phyloP scores from a whole-genome alignment of 2,329 filamentous ascomycete species.

The Exophiala aquamarina region DNA sequence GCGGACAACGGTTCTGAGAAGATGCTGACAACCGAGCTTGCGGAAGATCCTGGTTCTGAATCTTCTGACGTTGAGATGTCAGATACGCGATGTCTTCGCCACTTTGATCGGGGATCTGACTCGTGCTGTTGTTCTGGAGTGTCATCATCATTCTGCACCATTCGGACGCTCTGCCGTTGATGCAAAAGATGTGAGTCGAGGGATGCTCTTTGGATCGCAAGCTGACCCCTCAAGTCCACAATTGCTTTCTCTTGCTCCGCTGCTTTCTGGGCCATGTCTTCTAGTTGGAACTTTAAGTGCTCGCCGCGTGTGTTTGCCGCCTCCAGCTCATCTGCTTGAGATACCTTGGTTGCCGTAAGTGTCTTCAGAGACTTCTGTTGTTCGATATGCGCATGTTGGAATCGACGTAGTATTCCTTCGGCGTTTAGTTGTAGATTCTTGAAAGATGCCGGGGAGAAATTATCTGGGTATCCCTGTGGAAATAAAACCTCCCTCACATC shows the following conservation, averaged over 20 bases:
- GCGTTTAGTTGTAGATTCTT: conserved; percentile 58
- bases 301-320: conserved; percentile 58
- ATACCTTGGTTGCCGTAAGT: conserved; percentile 54
- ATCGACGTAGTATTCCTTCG: conserved; percentile 52
- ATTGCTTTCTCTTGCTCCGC: conserved; percentile 58
- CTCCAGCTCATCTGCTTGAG: conserved; percentile 61
- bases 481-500: conserved; percentile 57
- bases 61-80: conserved; percentile 49
- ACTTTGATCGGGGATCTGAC: conserved; percentile 28
- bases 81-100: conserved; percentile 39
- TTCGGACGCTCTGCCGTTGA: conserved; percentile 32
- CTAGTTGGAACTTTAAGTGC: conserved; percentile 61
- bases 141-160: conserved; percentile 21
- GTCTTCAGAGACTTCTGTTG: conserved; percentile 52
- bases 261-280: conserved; percentile 58
- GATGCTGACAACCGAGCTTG: conserved; percentile 51
- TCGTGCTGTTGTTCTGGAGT: conserved; percentile 37
- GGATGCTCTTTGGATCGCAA: conserved; percentile 34
- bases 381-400: conserved; percentile 58
- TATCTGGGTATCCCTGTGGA: conserved; percentile 49
- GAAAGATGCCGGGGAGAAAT: conserved; percentile 54
- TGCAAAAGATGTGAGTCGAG: conserved; percentile 7
- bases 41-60: conserved; percentile 61
- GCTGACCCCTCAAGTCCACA: conserved; percentile 49
- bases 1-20: conserved; percentile 41